Conservation (phyloP, 495 filamentous ascomycete species). For the Aspergillus diversus region DNA sequence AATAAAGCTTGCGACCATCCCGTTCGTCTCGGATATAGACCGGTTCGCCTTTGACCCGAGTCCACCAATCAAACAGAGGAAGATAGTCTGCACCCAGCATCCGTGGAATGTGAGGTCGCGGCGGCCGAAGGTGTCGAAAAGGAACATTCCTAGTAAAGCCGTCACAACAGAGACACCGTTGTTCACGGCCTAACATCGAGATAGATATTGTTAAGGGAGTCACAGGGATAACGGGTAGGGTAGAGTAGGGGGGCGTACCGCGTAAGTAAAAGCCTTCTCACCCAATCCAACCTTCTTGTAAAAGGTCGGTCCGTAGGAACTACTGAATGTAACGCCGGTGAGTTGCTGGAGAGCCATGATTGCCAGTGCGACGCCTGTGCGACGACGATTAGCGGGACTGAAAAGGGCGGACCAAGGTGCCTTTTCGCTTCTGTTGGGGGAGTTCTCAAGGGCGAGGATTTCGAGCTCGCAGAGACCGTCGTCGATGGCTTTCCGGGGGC, state of each 20-base stretch:
- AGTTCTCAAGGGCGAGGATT: constrained; percentile 7
- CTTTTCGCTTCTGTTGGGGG: not conserved
- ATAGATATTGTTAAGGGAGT: not conserved
- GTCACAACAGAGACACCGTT: constrained; percentile 5
- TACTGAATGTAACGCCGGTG: constrained; percentile 2
- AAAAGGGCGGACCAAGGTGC: constrained; percentile 1
- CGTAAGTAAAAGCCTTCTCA: constrained; percentile 5
- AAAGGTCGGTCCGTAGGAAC: constrained; percentile 2
- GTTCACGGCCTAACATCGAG: not conserved
- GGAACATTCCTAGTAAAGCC: not conserved
- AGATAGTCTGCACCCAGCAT: constrained; percentile 4
- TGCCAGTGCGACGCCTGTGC: not conserved
- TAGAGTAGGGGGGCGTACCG: not conserved
- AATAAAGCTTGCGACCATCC: constrained; percentile 7
- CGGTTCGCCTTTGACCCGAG: constrained; percentile 3
- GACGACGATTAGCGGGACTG: not conserved
- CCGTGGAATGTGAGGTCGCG: constrained; percentile 8
- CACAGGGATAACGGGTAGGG: not conserved
- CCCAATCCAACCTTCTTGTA: constrained; percentile 6
- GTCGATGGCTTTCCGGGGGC: not conserved
- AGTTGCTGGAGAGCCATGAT: constrained; percentile 4
- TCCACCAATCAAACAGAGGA: constrained; percentile 3
- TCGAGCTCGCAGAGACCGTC: constrained; percentile 8
- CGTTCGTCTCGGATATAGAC: constrained; percentile 1
- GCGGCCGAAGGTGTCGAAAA: constrained; percentile 4